These are phyloP conservation scores for Wallacemonas sp. DNA, from an alignment of 208 protist genomes.

Conservation along the genomic window DNA sequence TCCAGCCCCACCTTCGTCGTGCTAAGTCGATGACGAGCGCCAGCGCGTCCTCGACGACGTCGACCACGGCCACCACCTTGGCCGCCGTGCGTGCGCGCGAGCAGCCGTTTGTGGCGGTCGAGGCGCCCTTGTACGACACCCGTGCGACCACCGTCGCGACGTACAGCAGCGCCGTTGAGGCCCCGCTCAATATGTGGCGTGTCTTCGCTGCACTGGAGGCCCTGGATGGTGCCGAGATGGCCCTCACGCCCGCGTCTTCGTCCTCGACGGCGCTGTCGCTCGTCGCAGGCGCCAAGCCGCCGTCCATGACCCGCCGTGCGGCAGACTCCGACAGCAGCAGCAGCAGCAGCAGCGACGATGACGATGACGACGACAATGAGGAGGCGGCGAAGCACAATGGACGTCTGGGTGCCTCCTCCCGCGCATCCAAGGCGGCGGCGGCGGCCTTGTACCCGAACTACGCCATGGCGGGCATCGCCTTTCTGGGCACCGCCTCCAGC, in stretches of 20 bases:
- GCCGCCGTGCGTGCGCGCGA: not conserved
- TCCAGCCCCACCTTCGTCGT: slow-evolving; percentile 8
- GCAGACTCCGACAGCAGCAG: slow-evolving; percentile 14
- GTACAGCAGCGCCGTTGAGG: slow-evolving; percentile 13
- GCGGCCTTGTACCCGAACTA: slow-evolving; percentile 29
- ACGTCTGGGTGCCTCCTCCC: no score
- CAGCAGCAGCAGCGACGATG: slow-evolving; percentile 23
- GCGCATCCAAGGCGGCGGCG: no score
- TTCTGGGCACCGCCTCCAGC: slow-evolving; percentile 49
- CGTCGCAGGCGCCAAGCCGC: no score
- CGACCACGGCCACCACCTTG: not conserved
- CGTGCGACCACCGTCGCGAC: slow-evolving; percentile 10
- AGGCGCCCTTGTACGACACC: slow-evolving; percentile 14
- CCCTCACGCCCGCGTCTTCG: not conserved
- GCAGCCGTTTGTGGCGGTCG: not conserved
- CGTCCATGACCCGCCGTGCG: no score
- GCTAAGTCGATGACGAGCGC: not conserved
- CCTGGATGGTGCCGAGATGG: slow-evolving; percentile 26
- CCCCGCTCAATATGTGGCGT: slow-evolving; percentile 58
- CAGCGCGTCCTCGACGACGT: no score
- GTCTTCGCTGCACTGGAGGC: slow-evolving; percentile 64
- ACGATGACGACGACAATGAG: slow-evolving; percentile 7
- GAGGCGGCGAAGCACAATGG: not conserved
- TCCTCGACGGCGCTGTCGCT: not conserved
- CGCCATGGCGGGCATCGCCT: slow-evolving; percentile 56